These are phyloP conservation scores for Mimosa pudica DNA, from an alignment of 306 rosid genomes.

Conservation along the genomic window DNA sequence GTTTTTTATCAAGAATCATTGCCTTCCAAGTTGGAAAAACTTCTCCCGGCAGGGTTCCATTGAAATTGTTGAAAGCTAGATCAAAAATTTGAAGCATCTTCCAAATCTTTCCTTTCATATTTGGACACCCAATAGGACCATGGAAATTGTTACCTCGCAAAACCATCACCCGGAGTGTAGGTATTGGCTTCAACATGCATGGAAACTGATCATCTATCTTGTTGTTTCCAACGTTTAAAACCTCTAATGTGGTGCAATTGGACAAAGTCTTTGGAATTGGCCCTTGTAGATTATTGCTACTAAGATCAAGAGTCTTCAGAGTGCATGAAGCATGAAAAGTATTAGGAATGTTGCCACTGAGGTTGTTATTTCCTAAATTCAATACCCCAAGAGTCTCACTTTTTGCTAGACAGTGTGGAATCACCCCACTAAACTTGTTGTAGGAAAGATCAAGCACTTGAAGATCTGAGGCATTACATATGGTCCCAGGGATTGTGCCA, in stretches of 20 bases:
- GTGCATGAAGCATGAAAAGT: constrained; percentile 26
- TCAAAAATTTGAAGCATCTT: constrained; percentile 46
- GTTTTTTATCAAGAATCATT: constrained; percentile 23
- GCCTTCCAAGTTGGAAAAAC: constrained; percentile 38
- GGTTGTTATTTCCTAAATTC: constrained; percentile 30
- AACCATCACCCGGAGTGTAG: constrained; percentile 40
- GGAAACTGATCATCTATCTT: constrained; percentile 32
- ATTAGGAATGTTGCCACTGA: constrained; percentile 26
- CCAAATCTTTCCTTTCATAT: constrained; percentile 18
- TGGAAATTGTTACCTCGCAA: constrained; percentile 41
- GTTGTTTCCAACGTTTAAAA: constrained; percentile 46
- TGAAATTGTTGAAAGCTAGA: constrained; percentile 48
- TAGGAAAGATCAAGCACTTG: constrained; percentile 44
- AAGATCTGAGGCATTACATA: constrained; percentile 37
- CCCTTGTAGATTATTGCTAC: constrained; percentile 29
- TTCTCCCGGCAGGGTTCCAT: constrained; percentile 27
- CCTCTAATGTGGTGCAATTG: constrained; percentile 33
- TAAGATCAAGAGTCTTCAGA: constrained; percentile 37
- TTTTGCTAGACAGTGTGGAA: constrained; percentile 36
- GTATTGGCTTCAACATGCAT: constrained; percentile 12
- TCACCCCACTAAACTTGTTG: constrained; percentile 22
- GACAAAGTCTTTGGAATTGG: constrained; percentile 39
- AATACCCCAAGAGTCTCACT: constrained; percentile 22
- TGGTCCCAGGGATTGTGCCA: constrained; percentile 33
- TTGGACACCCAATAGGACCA: constrained; percentile 34